Evolutionary conservation across 345 rosid species (phyloP).

Genomic region (Lepidium aucheri): DNA sequence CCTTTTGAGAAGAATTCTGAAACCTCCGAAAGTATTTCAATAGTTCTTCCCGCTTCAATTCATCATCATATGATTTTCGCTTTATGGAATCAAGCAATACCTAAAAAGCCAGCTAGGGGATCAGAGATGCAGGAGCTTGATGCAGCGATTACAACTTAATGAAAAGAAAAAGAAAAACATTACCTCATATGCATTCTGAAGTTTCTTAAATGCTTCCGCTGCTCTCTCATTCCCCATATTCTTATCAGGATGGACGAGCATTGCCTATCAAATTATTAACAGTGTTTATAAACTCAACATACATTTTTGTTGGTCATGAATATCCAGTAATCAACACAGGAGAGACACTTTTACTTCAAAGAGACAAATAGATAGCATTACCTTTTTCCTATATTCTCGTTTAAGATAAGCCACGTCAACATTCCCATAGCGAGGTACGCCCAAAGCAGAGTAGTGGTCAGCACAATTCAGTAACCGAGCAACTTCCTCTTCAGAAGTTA

Average conservation of each 20-base stretch:
- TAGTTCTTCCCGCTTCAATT: constrained; percentile 82
- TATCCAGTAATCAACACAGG: not conserved
- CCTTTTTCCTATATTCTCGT: constrained; percentile 95
- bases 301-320: not conserved
- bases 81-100: constrained; percentile 78
- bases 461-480: constrained; percentile 62
- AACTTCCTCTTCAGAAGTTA: constrained; percentile 92
- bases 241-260: constrained; percentile 98
- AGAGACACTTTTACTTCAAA: not conserved
- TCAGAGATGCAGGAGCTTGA: not conserved
- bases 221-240: constrained; percentile 99
- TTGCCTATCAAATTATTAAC: constrained; percentile 50
- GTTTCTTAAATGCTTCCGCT: constrained; percentile 96
- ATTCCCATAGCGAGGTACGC: constrained; percentile 53
- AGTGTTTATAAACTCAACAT: constrained; percentile 8
- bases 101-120: constrained; percentile 31
- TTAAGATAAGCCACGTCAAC: constrained; percentile 66
- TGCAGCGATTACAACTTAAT: constrained; percentile 3
- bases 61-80: constrained; percentile 86
- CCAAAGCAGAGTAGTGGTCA: constrained; percentile 82
- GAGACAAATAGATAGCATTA: constrained; percentile 22
- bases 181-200: constrained; percentile 98
- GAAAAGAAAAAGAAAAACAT: not conserved
- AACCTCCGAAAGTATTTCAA: constrained; percentile 69
- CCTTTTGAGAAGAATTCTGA: constrained; percentile 76